Conservation (phyloP, 192 early-diverging fungal species). For the Phycomyces nitens region DNA sequence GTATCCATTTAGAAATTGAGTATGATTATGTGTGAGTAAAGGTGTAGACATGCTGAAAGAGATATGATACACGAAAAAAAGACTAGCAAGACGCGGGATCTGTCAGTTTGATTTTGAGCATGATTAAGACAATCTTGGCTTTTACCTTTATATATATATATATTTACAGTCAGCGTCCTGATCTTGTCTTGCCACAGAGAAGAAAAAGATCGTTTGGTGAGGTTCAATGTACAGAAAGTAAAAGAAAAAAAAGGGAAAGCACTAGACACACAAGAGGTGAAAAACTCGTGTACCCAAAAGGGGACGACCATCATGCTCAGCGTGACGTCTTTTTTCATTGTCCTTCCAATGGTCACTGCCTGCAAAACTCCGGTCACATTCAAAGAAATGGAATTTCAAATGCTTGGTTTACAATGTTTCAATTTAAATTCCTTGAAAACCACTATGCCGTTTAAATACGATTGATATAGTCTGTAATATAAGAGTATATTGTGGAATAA, state of each 20-base stretch:
- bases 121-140: background rate
- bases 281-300: background rate
- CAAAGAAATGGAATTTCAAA: too few species aligned
- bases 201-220: conserved; percentile 1
- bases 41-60: conserved; percentile 1
- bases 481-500: too few species aligned
- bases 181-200: background rate
- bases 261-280: background rate
- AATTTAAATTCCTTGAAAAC: too few species aligned
- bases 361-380: too few species aligned
- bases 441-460: too few species aligned
- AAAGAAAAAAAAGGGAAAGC: background rate
- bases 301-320: too few species aligned
- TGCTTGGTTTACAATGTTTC: too few species aligned
- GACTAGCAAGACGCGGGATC: background rate
- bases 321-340: too few species aligned
- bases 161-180: conserved; percentile 3
- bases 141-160: background rate
- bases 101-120: background rate
- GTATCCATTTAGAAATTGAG: background rate
- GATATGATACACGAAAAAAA: background rate
- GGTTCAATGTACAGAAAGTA: background rate
- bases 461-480: too few species aligned
- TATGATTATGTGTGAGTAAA: background rate
- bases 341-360: too few species aligned